Conservation (phyloP, 2,329 filamentous ascomycete species). For the Talaromyces sp. region DNA sequence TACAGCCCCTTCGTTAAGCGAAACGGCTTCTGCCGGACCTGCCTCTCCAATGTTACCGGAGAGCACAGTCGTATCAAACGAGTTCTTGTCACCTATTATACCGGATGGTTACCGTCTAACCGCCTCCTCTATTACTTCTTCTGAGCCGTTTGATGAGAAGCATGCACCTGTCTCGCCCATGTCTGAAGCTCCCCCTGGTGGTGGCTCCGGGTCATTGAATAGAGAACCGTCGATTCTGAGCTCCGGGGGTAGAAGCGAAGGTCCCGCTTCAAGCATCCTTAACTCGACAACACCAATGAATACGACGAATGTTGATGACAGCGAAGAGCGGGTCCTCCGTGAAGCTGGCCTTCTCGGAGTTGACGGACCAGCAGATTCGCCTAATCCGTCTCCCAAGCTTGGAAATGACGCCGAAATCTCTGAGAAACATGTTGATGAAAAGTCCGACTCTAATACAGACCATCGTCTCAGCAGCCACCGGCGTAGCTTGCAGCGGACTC, state of each 20-base stretch:
- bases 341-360: slow-evolving; percentile 63
- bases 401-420: slow-evolving; percentile 40
- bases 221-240: slow-evolving; percentile 41
- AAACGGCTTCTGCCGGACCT: slow-evolving; percentile 20
- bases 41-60: slow-evolving; percentile 18
- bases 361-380: slow-evolving; percentile 43
- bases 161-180: slow-evolving; percentile 15
- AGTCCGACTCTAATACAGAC: slow-evolving; percentile 41
- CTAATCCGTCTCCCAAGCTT: slow-evolving; percentile 36
- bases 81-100: slow-evolving; percentile 24
- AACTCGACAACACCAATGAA: slow-evolving; percentile 36
- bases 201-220: slow-evolving; percentile 27
- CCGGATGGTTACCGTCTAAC: slow-evolving; percentile 33
- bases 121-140: slow-evolving; percentile 32
- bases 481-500: slow-evolving; percentile 81
- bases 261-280: slow-evolving; percentile 33
- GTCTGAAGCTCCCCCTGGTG: slow-evolving; percentile 16
- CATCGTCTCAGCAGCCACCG: slow-evolving; percentile 63
- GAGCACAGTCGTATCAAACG: slow-evolving; percentile 21
- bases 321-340: slow-evolving; percentile 64
- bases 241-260: slow-evolving; percentile 36
- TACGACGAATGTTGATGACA: slow-evolving; percentile 55
- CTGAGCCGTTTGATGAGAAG: slow-evolving; percentile 32
- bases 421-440: slow-evolving; percentile 41
- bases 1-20: slow-evolving; percentile 25